Base-by-base conservation (phyloP, 2,329 filamentous ascomycete species). In the Cladosporium sp. region DNA sequence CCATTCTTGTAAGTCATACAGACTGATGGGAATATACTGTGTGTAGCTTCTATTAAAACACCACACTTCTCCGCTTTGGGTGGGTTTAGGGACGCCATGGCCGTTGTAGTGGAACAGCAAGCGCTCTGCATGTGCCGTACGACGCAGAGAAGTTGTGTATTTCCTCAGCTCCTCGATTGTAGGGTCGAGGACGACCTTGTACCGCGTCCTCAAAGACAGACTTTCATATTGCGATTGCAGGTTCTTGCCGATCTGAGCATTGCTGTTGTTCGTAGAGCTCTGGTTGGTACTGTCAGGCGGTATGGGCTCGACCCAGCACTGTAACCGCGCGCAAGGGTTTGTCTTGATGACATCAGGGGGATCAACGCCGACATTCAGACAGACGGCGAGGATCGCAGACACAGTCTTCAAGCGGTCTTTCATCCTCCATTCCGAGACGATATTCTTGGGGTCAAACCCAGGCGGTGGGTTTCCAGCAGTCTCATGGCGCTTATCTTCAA, bases 31-130 rank as follows among this genome's bases (percentile, higher is more conserved):
- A 36, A 98, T 98, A 66, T 98, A 98, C 69, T 98, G 93, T 0
- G 93, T 98, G 67, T 96, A 98, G 59, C 89, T 97, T 60, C 93
- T 92, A 70, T 98, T 98, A 69, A 98, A 98, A 4, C 97, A 94
- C 93, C 93, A 98, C 16, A 98, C 95, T 68, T 98, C 93, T 12
- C 93, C 93, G 4, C 92, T 96, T 3, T 87, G 83, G 0, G 93
- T 98, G 3, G 93, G 93, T 63, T 96, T 89, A 1, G 93, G 93
- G 9, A 98, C 93, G 40, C 93, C 93, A 67, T 98, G 93, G 13
- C 93, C 93, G 62, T 98, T 98, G 76, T 98, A 98, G 67, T 98
- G 93, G 61, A 98, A 88, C n/a, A 98, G 75, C 1, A 98, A 89
- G 43, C 93, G 79, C 72, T 98, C 93, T 52, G 96, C 91, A 68